Percentiles rank a stretch among this genome's conserved stretches.
phyloP scores from a whole-genome alignment of 345 rosid genomes.

The Ceriops tagal region DNA sequence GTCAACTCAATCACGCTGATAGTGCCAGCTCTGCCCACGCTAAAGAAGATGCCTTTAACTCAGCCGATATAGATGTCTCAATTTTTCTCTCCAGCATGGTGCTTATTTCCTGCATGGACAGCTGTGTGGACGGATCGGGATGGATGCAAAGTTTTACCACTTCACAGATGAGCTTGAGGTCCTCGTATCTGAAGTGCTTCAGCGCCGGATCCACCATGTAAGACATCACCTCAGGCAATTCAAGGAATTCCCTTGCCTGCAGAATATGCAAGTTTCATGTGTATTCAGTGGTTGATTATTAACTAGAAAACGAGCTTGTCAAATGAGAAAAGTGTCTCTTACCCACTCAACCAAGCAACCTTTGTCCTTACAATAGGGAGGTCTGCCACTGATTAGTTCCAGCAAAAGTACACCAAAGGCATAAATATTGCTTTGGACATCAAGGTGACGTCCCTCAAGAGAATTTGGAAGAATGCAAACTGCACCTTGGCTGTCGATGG shows the following conservation, averaged over 20 bases:
- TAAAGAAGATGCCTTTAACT: slow-evolving; percentile 74
- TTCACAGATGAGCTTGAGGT: slow-evolving; percentile 74
- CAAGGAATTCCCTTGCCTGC: slow-evolving; percentile 90
- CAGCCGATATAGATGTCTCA: slow-evolving; percentile 64
- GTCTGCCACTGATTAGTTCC: slow-evolving; percentile 90
- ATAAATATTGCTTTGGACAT: slow-evolving; percentile 77
- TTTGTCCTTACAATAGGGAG: slow-evolving; percentile 78
- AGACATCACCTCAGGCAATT: slow-evolving; percentile 67
- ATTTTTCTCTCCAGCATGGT: slow-evolving; percentile 60
- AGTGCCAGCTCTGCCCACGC: slow-evolving; percentile 99
- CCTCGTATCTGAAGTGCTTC: slow-evolving; percentile 68
- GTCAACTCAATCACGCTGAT: slow-evolving; percentile 46
- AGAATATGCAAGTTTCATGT: slow-evolving; percentile 4
- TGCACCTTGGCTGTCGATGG: slow-evolving; percentile 70
- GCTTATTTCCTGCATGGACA: slow-evolving; percentile 64
- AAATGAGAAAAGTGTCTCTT: slow-evolving; percentile 21
- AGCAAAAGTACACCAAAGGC: slow-evolving; percentile 85
- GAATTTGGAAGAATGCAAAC: slow-evolving; percentile 74
- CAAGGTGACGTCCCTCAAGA: slow-evolving; percentile 67
- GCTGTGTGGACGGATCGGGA: slow-evolving; percentile 50
- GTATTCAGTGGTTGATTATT: background rate
- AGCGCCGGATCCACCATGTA: slow-evolving; percentile 83
- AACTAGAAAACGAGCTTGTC: background rate
- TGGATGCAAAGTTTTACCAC: slow-evolving; percentile 63
- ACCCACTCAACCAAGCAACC: slow-evolving; percentile 94